These are phyloP conservation scores for Mucor indicus DNA, from an alignment of 371 early-diverging fungal species.

Conservation along the genomic window DNA sequence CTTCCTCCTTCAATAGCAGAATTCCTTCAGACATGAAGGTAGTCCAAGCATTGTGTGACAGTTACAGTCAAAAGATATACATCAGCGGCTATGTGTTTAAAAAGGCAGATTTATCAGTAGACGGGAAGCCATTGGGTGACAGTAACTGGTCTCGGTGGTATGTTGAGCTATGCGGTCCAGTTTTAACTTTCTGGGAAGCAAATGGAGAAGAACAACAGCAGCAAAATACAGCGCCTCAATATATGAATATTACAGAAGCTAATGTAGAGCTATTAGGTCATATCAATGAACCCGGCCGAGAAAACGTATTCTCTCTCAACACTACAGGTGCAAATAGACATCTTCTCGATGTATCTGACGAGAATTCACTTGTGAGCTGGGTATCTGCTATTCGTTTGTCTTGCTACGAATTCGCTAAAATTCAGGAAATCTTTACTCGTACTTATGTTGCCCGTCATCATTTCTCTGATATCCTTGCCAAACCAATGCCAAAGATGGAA, in stretches of 20 bases:
- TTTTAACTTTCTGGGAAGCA: slow-evolving; percentile 51
- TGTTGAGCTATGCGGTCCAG: slow-evolving; percentile 58
- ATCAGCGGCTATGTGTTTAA: slow-evolving; percentile 63
- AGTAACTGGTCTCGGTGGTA: slow-evolving; percentile 62
- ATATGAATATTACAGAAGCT: slow-evolving; percentile 60
- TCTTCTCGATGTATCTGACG: slow-evolving; percentile 46
- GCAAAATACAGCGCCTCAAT: slow-evolving; percentile 34
- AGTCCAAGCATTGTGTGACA: slow-evolving; percentile 45
- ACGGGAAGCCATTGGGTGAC: slow-evolving; percentile 50
- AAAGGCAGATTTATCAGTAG: slow-evolving; percentile 56
- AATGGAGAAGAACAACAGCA: slow-evolving; percentile 12
- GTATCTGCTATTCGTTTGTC: slow-evolving; percentile 67
- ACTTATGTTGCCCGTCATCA: slow-evolving; percentile 42
- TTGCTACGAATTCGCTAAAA: slow-evolving; percentile 60
- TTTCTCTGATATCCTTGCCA: slow-evolving; percentile 12
- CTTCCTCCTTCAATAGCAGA: slow-evolving; percentile 16
- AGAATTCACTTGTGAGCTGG: slow-evolving; percentile 38
- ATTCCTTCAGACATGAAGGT: slow-evolving; percentile 15
- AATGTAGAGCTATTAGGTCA: slow-evolving; percentile 42
- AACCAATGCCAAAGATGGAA: slow-evolving; percentile 24
- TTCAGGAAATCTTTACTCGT: slow-evolving; percentile 67
- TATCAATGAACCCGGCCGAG: slow-evolving; percentile 22
- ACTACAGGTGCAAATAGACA: slow-evolving; percentile 51
- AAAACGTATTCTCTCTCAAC: slow-evolving; percentile 54
- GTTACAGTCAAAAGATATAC: slow-evolving; percentile 64